A percentile compares a stretch with the other conserved stretches of the same genome.
phyloP scores from a whole-genome alignment of 75 land plant species.

The Adiantum capillusveneris region DNA sequence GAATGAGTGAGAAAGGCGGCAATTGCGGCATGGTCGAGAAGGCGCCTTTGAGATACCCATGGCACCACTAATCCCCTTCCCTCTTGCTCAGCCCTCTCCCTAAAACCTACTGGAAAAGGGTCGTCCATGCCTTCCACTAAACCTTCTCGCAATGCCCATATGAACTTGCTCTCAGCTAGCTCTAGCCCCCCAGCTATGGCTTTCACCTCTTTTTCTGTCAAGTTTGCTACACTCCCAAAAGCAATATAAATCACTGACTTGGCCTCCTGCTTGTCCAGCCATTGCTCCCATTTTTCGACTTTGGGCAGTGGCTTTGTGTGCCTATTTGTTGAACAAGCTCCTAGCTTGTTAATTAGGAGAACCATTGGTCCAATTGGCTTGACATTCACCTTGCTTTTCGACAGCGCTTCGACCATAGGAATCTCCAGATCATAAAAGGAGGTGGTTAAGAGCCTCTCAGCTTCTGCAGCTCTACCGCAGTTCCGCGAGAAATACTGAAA shows the following conservation, averaged over 20 bases:
- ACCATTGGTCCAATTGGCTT: constrained; percentile 21
- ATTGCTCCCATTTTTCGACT: not conserved
- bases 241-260: constrained; percentile 27
- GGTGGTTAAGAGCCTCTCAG: not conserved
- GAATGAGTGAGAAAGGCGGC: constrained; percentile 27
- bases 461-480: not conserved
- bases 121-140: not conserved
- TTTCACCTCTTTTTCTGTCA: constrained; percentile 10
- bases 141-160: constrained; percentile 29
- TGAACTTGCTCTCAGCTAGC: constrained; percentile 21
- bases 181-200: constrained; percentile 30
- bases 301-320: not conserved
- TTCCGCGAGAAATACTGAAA: constrained; percentile 3
- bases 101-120: constrained; percentile 23
- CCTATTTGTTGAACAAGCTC: not conserved
- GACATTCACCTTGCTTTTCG: not conserved
- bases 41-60: constrained; percentile 28
- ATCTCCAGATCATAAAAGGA: constrained; percentile 11
- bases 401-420: constrained; percentile 9
- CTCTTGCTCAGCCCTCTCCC: constrained; percentile 11
- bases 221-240: constrained; percentile 29
- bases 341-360: not conserved
- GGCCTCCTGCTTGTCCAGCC: constrained; percentile 23
- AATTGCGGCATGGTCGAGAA: constrained; percentile 17
- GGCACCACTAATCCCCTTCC: constrained; percentile 25